Base-by-base conservation (phyloP, 2,329 filamentous ascomycete species). In the Drechslerella dactyloides region DNA sequence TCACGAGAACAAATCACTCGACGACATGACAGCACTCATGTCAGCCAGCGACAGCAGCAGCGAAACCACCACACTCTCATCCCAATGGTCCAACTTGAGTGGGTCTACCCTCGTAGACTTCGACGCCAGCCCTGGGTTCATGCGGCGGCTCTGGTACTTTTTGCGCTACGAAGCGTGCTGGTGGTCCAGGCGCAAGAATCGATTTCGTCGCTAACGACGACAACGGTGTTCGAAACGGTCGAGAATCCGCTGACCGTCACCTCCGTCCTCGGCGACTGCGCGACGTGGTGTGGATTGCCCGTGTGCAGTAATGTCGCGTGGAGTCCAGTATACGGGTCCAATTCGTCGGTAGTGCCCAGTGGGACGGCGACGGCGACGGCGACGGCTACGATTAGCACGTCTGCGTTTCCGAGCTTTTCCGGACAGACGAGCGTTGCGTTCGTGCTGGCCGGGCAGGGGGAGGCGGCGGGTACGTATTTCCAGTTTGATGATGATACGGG, bases 401-500 rank as follows among this genome's bases (percentile, higher is more conserved):
- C 21, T 40, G 13, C 55, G 24, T 46, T 6, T 52, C 42, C 24
- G 40, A 30, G 40, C 37, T 44, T 23, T n/a, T 19, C 1, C 17
- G 19, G 33, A 33, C 56, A 2, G 52, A 27, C 21, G 5, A 17
- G 15, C 37, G 37, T 2, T 4, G 4, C 37, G 15, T 56, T 59
- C 17, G 56, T 59, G 7, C 24, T 59, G 0, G 37, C 40, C n/a
- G 56, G 56, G n/a, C 23, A 50, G 35, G 40, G 42, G 15, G 30
- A 51, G 17, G 7, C 52, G 7, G 15, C 10, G 15, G 11, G 57
- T 15, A 42, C 44, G 44, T 53, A 53, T 30, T 53, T 65, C 44
- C 48, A 60, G 24, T 60, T 60, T 19, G 57, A 60, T 19, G 57
- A 60, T 33, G 46, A 11, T 7, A 58, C 52, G 4, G 52, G 61